Base-by-base conservation (phyloP, 2,329 filamentous ascomycete species). In the Triangularia setosa region DNA sequence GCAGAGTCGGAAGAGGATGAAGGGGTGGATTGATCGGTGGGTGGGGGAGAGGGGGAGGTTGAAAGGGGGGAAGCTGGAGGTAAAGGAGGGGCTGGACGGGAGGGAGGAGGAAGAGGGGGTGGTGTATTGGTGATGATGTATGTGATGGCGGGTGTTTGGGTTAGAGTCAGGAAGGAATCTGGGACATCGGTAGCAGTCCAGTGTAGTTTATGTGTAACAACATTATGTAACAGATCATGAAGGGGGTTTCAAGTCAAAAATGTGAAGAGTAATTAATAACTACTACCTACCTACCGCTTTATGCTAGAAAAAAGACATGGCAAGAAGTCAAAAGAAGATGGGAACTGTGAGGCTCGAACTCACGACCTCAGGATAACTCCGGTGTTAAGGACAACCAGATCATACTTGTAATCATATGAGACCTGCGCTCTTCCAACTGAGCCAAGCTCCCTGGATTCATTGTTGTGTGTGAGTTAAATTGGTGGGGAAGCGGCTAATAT, bases 1-100 rank as follows among this genome's bases (percentile, higher is more conserved):
- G 65, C 75, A 78, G 61, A 80, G 81, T 2, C 76, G 87, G 58
- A 80, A 79, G 69, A 79, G 84, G 66, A 89, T 89, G 87, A 88
- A 85, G 77, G 79, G 73, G 2, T 90, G 87, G 87, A 81, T 83
- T 18, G 87, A 90, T 69, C 79, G 83, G 56, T 90, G 87, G 87
- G 72, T 85, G 67, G 75, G 78, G 0, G 87, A 89, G 75, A 75
- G 87, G 72, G 40, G 40, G 40, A 48, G 40, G 25, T 78, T 83
- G 65, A 81, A 79, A 68, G 84, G 83, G 6, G 87, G 87, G 0
- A 64, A 85, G 3, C 75, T 48, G 24, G 24, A 55, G 23, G 25
- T 55, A 8, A 76, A 79, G 48, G 80, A 76, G 1, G 72, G 75
- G 7, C 76, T 78, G 21, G 74, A 79, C 23, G 80, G 78, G 14